phyloP scores from a whole-genome alignment of 2,329 filamentous ascomycete genomes.

The Colletotrichum cuscutae region DNA sequence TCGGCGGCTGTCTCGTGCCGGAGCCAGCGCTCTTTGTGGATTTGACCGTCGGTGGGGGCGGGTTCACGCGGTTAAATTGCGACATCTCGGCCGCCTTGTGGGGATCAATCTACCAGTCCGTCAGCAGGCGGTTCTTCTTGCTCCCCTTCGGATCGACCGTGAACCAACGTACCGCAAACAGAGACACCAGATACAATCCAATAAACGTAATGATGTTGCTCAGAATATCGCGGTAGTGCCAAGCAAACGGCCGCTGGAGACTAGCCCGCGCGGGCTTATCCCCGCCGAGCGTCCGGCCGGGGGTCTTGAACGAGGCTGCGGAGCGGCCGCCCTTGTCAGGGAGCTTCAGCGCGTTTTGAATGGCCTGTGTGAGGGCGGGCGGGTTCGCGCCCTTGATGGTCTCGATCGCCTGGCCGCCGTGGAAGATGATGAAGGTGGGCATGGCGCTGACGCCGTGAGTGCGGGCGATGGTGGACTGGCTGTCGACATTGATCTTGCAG shows the following conservation, averaged over 20 bases:
- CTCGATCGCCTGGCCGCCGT: slow-evolving; percentile 76
- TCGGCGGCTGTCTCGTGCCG: slow-evolving; percentile 34
- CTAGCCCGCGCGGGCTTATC: slow-evolving; percentile 36
- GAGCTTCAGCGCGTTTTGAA: slow-evolving; percentile 75
- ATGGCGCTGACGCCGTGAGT: slow-evolving; percentile 85
- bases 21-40: slow-evolving; percentile 33
- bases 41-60: slow-evolving; percentile 40
- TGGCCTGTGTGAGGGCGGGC: slow-evolving; percentile 77
- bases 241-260: slow-evolving; percentile 38
- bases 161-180: slow-evolving; percentile 64
- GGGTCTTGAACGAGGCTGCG: slow-evolving; percentile 62
- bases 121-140: slow-evolving; percentile 4
- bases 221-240: slow-evolving; percentile 55
- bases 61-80: slow-evolving; percentile 64
- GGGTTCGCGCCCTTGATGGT: slow-evolving; percentile 87
- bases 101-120: slow-evolving; percentile 62
- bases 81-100: slow-evolving; percentile 71
- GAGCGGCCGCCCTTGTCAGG: slow-evolving; percentile 50
- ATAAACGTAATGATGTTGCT: slow-evolving; percentile 65
- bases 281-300: slow-evolving; percentile 68
- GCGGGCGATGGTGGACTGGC: slow-evolving; percentile 79
- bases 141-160: background rate
- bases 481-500: slow-evolving; percentile 90
- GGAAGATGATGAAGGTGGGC: slow-evolving; percentile 95
- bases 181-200: slow-evolving; percentile 69